A percentile compares a stretch with the other conserved stretches of the same genome.
Evolutionary conservation across 2,329 filamentous ascomycete genomes (phyloP).

Genomic region (Ilyonectria sp.): DNA sequence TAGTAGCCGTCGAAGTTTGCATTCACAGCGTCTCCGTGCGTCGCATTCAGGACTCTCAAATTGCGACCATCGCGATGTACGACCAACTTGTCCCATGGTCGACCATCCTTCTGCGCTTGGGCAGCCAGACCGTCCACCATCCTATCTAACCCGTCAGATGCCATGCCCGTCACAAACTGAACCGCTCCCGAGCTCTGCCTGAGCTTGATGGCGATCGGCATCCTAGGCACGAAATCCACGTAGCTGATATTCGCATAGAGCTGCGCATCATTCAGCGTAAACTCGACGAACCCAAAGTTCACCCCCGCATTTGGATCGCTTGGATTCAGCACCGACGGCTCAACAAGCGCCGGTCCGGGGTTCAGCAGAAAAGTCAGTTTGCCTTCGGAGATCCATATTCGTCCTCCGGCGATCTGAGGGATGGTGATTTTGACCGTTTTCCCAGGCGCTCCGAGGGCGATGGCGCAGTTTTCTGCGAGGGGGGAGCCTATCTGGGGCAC

Average conservation of each 20-base stretch:
- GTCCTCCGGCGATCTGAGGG: not conserved
- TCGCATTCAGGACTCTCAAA: constrained; percentile 62
- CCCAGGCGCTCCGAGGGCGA: not conserved
- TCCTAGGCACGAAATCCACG: constrained; percentile 11
- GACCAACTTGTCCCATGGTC: constrained; percentile 62
- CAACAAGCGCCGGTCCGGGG: constrained; percentile 1
- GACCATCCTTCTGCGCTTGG: constrained; percentile 55
- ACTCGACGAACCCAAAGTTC: constrained; percentile 17
- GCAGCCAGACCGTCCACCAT: constrained; percentile 4
- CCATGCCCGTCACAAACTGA: not conserved
- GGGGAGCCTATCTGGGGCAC: not conserved
- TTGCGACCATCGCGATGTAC: constrained; percentile 52
- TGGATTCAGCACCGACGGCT: constrained; percentile 14
- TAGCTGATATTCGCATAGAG: constrained; percentile 25
- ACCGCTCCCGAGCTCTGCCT: not conserved
- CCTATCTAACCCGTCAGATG: not conserved
- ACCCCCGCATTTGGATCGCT: constrained; percentile 15
- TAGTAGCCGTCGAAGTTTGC: constrained; percentile 59
- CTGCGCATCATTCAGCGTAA: constrained; percentile 5
- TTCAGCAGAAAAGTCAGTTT: constrained; percentile 2
- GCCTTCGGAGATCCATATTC: constrained; percentile 1
- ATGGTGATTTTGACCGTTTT: not conserved
- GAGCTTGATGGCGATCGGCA: constrained; percentile 3
- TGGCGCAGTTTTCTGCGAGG: constrained; percentile 8
- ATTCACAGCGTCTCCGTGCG: constrained; percentile 56